These are phyloP conservation scores for Nakaseomyces delphensis DNA, from an alignment of 1,139 yeast genomes.

Conservation along the genomic window DNA sequence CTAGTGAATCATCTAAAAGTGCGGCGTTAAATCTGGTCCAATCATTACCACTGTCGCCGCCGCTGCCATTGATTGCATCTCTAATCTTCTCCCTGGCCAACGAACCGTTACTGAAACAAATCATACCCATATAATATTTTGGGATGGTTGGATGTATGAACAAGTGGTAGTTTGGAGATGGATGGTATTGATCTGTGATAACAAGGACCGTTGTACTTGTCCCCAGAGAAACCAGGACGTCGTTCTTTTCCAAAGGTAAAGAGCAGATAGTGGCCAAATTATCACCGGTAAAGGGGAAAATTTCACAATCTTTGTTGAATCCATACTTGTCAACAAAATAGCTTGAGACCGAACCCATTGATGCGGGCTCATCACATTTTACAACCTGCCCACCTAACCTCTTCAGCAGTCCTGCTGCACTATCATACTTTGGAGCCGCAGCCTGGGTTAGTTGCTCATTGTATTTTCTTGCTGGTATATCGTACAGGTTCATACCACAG, in stretches of 20 bases:
- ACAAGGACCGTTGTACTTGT: conserved; percentile 82
- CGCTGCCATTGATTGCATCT: conserved; percentile 43
- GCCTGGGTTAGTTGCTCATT: conserved; percentile 40
- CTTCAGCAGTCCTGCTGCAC: conserved; percentile 11
- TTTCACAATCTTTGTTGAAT: conserved; percentile 43
- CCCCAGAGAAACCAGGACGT: conserved; percentile 73
- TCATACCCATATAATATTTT: conserved; percentile 83
- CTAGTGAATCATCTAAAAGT: conserved; percentile 27
- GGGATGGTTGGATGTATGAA: conserved; percentile 80
- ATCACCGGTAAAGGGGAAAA: conserved; percentile 79
- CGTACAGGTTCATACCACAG: conserved; percentile 86
- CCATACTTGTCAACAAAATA: conserved; percentile 65
- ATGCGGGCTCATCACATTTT: conserved; percentile 28
- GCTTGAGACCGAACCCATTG: conserved; percentile 41
- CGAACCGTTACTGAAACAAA: conserved; percentile 88
- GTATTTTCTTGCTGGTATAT: conserved; percentile 46
- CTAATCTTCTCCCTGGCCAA: conserved; percentile 74
- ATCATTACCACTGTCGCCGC: conserved; percentile 23
- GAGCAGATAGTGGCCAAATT: conserved; percentile 84
- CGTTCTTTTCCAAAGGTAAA: conserved; percentile 66
- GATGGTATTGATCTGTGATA: conserved; percentile 67
- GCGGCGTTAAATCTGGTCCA: conserved; percentile 66
- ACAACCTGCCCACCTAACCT: conserved; percentile 21
- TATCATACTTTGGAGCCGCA: neutral
- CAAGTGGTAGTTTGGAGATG: conserved; percentile 76